Evolutionary conservation across 2,329 filamentous ascomycete species (phyloP).

Genomic region (Cladosporium phlei): DNA sequence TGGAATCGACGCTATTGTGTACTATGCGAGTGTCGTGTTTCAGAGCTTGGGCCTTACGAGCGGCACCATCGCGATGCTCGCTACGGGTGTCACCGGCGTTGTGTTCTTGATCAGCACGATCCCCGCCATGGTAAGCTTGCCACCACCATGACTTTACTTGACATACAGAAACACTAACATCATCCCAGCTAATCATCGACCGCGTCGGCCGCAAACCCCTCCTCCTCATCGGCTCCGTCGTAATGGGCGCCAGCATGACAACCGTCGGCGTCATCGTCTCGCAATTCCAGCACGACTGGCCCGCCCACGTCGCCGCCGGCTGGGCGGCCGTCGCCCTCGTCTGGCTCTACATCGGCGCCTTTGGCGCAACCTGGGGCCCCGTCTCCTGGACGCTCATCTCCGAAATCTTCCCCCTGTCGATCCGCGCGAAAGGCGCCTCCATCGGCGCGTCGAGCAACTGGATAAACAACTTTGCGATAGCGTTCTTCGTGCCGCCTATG

Average conservation of each 20-base stretch:
- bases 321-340: slow-evolving; percentile 27
- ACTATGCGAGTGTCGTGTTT: slow-evolving; percentile 38
- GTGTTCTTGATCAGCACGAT: slow-evolving; percentile 6
- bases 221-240: slow-evolving; percentile 31
- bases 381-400: slow-evolving; percentile 34
- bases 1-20: slow-evolving; percentile 43
- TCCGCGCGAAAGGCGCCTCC: slow-evolving; percentile 62
- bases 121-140: background rate
- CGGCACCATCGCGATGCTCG: slow-evolving; percentile 4
- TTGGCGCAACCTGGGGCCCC: slow-evolving; percentile 51
- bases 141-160: background rate
- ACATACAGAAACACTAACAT: background rate
- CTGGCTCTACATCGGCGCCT: slow-evolving; percentile 33
- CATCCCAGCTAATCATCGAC: background rate
- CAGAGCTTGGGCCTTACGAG: slow-evolving; percentile 2
- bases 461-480: slow-evolving; percentile 59
- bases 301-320: slow-evolving; percentile 35
- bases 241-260: slow-evolving; percentile 7
- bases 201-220: slow-evolving; percentile 36
- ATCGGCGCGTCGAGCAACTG: slow-evolving; percentile 38
- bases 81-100: slow-evolving; percentile 8
- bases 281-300: slow-evolving; percentile 9
- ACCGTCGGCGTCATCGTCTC: slow-evolving; percentile 24
- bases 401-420: slow-evolving; percentile 60
- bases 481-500: slow-evolving; percentile 28